Evolutionary conservation across 331 rosid genomes (phyloP).

Genomic region (Rosa hybrid): DNA sequence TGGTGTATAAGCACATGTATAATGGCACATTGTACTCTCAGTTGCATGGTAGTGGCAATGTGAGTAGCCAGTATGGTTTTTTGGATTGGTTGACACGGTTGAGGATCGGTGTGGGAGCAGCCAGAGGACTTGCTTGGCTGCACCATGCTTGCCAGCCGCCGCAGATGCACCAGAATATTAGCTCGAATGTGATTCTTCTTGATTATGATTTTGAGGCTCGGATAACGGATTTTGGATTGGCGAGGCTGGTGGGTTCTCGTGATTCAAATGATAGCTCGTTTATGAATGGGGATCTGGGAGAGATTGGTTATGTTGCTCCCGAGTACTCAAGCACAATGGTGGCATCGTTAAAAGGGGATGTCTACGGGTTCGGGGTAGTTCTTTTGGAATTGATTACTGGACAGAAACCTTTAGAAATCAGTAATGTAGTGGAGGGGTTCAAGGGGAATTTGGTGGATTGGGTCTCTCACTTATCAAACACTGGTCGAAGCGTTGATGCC

Average conservation of each 20-base stretch:
- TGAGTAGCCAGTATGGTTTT: slow-evolving; percentile 47
- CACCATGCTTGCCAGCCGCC: slow-evolving; percentile 64
- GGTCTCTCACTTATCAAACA: slow-evolving; percentile 36
- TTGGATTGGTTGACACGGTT: slow-evolving; percentile 60
- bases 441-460: slow-evolving; percentile 59
- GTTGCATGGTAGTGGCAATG: slow-evolving; percentile 45
- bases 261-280: slow-evolving; percentile 53
- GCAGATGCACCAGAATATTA: slow-evolving; percentile 49
- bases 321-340: slow-evolving; percentile 60
- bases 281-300: slow-evolving; percentile 56
- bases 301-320: slow-evolving; percentile 59
- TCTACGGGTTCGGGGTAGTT: slow-evolving; percentile 57
- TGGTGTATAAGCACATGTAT: slow-evolving; percentile 65
- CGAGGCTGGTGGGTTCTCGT: slow-evolving; percentile 44
- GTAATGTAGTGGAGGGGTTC: slow-evolving; percentile 41
- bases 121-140: slow-evolving; percentile 69
- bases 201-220: slow-evolving; percentile 65
- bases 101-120: slow-evolving; percentile 55
- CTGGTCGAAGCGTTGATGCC: slow-evolving; percentile 41
- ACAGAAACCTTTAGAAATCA: slow-evolving; percentile 50
- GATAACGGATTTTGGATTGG: slow-evolving; percentile 53
- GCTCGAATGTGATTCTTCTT: slow-evolving; percentile 54
- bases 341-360: slow-evolving; percentile 57
- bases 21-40: slow-evolving; percentile 52
- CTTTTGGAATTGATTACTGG: slow-evolving; percentile 57